phyloP scores from a whole-genome alignment of 257 asterid species.

The Solanum gracilifrons region DNA sequence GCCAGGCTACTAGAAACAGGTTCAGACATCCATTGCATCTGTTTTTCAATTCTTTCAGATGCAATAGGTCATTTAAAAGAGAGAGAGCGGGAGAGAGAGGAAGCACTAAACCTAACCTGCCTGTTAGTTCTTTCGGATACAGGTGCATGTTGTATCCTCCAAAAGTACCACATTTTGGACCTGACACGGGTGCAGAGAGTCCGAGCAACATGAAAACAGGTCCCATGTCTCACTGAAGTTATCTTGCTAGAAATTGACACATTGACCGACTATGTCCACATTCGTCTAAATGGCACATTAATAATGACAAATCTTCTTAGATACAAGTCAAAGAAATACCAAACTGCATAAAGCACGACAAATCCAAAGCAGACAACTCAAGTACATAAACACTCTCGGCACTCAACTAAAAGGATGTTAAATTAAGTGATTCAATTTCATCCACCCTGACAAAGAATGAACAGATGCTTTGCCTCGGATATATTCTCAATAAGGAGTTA shows the following conservation, averaged over 20 bases:
- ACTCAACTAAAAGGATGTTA: not conserved
- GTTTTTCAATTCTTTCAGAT: not conserved
- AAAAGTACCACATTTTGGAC: not conserved
- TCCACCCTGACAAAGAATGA: not conserved
- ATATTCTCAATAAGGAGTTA: not conserved
- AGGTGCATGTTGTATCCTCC: not conserved
- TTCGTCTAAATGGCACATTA: not conserved
- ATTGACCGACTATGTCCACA: not conserved
- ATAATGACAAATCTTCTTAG: not conserved
- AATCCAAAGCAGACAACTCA: not conserved
- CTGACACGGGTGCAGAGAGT: not conserved
- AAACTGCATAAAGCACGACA: not conserved
- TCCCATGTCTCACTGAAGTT: not conserved
- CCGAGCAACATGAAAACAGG: not conserved
- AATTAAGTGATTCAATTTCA: not conserved
- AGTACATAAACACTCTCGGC: not conserved
- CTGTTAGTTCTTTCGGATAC: not conserved
- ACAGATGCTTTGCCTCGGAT: not conserved
- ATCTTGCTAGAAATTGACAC: not conserved
- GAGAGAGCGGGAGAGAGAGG: not conserved
- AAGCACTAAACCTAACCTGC: not conserved
- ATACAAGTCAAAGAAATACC: not conserved
- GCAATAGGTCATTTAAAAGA: not conserved
- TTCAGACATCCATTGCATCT: not conserved
- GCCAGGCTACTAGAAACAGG: not conserved